Evolutionary conservation across 2,329 filamentous ascomycete genomes (phyloP).

Genomic region (Trichothecium roseum): DNA sequence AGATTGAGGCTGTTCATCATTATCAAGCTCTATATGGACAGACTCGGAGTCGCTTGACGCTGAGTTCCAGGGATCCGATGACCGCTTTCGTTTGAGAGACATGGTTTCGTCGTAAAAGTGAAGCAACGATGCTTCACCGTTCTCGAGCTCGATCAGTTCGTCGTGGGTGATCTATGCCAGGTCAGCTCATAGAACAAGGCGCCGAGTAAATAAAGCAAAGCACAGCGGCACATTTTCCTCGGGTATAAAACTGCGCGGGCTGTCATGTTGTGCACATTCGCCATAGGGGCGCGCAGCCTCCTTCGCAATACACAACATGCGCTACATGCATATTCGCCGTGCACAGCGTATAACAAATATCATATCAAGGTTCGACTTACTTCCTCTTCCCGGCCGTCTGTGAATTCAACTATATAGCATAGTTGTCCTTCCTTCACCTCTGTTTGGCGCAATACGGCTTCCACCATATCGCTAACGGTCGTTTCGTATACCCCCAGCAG

Average conservation of each 20-base stretch:
- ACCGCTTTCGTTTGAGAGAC: slow-evolving; percentile 20
- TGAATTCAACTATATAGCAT: slow-evolving; percentile 30
- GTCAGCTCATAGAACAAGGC: background rate
- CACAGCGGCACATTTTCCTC: no score
- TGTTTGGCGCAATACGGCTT: slow-evolving; percentile 22
- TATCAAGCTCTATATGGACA: slow-evolving; percentile 16
- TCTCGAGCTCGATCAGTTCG: slow-evolving; percentile 18
- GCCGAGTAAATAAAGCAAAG: background rate
- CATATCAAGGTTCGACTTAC: slow-evolving; percentile 23
- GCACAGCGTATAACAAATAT: slow-evolving; percentile 1
- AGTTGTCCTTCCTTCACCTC: slow-evolving; percentile 12
- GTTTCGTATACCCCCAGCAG: slow-evolving; percentile 17
- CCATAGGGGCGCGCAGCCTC: no score
- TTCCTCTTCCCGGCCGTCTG: slow-evolving; percentile 31
- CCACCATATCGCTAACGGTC: slow-evolving; percentile 25
- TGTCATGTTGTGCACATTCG: no score
- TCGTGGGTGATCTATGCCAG: slow-evolving; percentile 17
- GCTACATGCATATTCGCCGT: background rate
- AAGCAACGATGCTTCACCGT: slow-evolving; percentile 19
- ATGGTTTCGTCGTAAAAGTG: slow-evolving; percentile 9
- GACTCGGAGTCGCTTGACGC: slow-evolving; percentile 8
- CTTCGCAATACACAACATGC: background rate
- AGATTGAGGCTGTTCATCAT: slow-evolving; percentile 9
- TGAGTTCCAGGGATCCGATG: slow-evolving; percentile 18
- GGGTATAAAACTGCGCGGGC: no score